These are phyloP conservation scores for Chrysoporthe cubensis DNA, from an alignment of 2,329 filamentous ascomycete species.

Conservation along the genomic window DNA sequence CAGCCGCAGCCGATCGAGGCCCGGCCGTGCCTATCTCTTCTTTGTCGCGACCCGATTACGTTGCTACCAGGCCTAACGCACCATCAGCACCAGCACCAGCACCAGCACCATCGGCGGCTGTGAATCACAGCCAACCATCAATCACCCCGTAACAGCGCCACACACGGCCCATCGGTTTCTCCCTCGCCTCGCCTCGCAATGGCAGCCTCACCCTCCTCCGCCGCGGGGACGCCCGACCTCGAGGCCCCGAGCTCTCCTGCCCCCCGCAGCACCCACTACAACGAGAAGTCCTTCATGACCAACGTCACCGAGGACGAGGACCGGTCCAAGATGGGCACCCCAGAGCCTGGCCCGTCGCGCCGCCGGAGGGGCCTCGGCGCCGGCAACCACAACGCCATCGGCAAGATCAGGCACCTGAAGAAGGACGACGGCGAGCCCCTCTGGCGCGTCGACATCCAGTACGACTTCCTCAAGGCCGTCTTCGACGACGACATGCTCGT, in stretches of 20 bases:
- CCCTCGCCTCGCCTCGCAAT: slow-evolving; percentile 13
- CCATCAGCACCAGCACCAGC: slow-evolving; percentile 1
- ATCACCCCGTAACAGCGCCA: slow-evolving; percentile 1
- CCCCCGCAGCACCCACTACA: slow-evolving; percentile 31
- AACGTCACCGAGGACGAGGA: slow-evolving; percentile 54
- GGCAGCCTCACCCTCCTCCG: slow-evolving; percentile 44
- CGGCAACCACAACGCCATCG: slow-evolving; percentile 45
- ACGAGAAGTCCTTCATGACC: slow-evolving; percentile 53
- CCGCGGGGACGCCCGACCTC: slow-evolving; percentile 48
- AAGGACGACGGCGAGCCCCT: slow-evolving; percentile 87
- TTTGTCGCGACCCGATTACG: not conserved
- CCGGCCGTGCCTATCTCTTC: not conserved
- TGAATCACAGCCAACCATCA: slow-evolving; percentile 8
- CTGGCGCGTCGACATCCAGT: slow-evolving; percentile 87
- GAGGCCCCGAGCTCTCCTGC: slow-evolving; percentile 52
- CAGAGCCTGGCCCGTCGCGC: slow-evolving; percentile 42
- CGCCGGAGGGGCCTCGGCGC: slow-evolving; percentile 35
- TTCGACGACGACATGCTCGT: slow-evolving; percentile 76
- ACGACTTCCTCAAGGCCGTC: slow-evolving; percentile 79
- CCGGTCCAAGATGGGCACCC: slow-evolving; percentile 45
- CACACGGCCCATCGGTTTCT: not conserved
- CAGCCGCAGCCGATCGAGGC: not conserved
- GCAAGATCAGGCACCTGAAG: slow-evolving; percentile 83
- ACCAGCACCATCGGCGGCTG: not conserved
- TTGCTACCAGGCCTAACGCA: slow-evolving; percentile 5